Conservation (phyloP, 176 grass and related monocot species). For the Alloteropsis semialata region DNA sequence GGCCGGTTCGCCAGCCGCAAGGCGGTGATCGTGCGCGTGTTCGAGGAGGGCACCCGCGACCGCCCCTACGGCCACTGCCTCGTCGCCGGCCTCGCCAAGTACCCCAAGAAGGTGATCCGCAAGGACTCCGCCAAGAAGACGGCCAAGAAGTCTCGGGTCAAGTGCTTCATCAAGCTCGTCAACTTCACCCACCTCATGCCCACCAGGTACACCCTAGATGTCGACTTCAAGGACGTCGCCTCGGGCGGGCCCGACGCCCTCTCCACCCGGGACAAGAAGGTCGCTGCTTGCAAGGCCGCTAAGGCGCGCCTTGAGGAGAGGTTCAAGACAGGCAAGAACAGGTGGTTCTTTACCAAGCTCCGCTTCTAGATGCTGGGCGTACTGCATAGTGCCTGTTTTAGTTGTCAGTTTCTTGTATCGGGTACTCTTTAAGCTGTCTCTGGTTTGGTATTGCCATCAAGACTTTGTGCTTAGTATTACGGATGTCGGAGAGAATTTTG, state of each 20-base stretch:
- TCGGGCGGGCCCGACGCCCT: constrained; percentile 28
- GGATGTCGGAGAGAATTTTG: neutral
- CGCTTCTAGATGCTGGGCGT: constrained; percentile 26
- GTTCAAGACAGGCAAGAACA: constrained; percentile 62
- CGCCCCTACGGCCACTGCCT: constrained; percentile 58
- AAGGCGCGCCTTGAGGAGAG: constrained; percentile 52
- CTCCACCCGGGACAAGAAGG: constrained; percentile 40
- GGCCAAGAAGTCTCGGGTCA: constrained; percentile 57
- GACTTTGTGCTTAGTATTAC: constrained; percentile 9
- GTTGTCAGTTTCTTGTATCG: neutral
- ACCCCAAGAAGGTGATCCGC: constrained; percentile 58
- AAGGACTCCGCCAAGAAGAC: constrained; percentile 67
- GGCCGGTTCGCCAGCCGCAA: constrained; percentile 48
- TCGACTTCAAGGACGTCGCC: constrained; percentile 53
- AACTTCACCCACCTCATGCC: constrained; percentile 64
- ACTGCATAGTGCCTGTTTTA: neutral
- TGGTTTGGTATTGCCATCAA: constrained; percentile 18
- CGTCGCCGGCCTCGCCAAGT: constrained; percentile 50
- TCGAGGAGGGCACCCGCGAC: constrained; percentile 60
- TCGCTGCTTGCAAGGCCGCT: constrained; percentile 35
- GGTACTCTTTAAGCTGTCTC: neutral
- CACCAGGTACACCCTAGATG: constrained; percentile 53
- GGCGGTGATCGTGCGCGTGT: constrained; percentile 50
- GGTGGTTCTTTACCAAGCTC: constrained; percentile 68
- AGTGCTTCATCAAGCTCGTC: constrained; percentile 56